phyloP scores from a whole-genome alignment of 2,329 filamentous ascomycete species.

The Penicillium sp. region DNA sequence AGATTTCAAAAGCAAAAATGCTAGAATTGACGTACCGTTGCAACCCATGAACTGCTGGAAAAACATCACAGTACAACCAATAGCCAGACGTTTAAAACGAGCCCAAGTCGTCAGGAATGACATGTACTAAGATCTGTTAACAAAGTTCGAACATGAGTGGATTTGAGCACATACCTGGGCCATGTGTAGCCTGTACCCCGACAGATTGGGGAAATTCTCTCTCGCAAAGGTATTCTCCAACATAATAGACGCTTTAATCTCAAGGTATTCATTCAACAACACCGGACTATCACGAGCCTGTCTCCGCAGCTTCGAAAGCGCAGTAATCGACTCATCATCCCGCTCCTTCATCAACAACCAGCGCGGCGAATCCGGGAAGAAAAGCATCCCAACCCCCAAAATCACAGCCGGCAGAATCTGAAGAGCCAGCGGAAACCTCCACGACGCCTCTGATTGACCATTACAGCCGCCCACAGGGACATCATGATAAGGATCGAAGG shows the following conservation, averaged over 20 bases:
- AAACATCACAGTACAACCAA: slow-evolving; percentile 44
- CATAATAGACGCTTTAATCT: slow-evolving; percentile 51
- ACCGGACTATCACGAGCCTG: slow-evolving; percentile 47
- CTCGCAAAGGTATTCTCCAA: slow-evolving; percentile 36
- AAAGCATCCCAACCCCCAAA: slow-evolving; percentile 44
- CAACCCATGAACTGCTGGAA: slow-evolving; percentile 52
- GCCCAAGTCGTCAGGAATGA: slow-evolving; percentile 39
- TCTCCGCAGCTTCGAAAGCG: slow-evolving; percentile 52
- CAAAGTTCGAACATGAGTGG: not conserved
- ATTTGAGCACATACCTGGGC: slow-evolving; percentile 28
- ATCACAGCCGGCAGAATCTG: slow-evolving; percentile 47
- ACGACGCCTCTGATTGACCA: slow-evolving; percentile 52
- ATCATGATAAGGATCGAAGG: slow-evolving; percentile 46
- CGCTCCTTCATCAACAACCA: slow-evolving; percentile 55
- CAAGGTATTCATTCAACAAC: slow-evolving; percentile 54
- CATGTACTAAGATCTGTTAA: slow-evolving; percentile 28
- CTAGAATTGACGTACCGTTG: slow-evolving; percentile 40
- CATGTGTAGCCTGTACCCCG: slow-evolving; percentile 32
- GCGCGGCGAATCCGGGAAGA: slow-evolving; percentile 60
- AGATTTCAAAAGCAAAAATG: not conserved
- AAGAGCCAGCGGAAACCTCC: slow-evolving; percentile 51
- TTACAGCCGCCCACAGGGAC: slow-evolving; percentile 50
- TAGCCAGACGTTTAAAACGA: slow-evolving; percentile 40
- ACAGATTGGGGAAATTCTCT: slow-evolving; percentile 32
- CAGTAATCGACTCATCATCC: slow-evolving; percentile 51